Evolutionary conservation across 208 protist genomes (phyloP).

Genomic region (Vickermania spadyakhi): DNA sequence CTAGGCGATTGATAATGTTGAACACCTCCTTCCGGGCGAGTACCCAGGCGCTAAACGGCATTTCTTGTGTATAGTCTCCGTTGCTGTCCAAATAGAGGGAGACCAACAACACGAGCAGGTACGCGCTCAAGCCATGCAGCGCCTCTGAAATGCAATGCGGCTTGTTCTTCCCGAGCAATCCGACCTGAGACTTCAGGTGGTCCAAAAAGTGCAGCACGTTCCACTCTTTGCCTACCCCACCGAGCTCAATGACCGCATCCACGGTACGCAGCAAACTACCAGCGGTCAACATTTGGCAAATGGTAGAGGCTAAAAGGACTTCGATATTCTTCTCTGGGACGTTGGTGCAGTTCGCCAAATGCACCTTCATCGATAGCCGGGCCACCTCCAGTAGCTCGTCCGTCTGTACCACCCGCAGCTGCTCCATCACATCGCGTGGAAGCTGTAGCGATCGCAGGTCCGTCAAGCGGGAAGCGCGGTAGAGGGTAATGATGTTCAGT

Average conservation of each 20-base stretch:
- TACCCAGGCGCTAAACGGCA: constrained; percentile 70
- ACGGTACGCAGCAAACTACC: constrained; percentile 66
- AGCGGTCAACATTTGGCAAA: constrained; percentile 82
- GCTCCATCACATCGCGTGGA: constrained; percentile 21
- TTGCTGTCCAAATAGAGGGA: constrained; percentile 71
- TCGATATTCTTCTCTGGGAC: constrained; percentile 50
- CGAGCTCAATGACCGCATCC: constrained; percentile 49
- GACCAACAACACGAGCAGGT: constrained; percentile 74
- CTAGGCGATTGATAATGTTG: constrained; percentile 70
- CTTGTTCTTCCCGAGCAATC: constrained; percentile 33
- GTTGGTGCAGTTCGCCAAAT: constrained; percentile 17
- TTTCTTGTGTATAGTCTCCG: constrained; percentile 17
- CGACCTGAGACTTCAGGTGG: constrained; percentile 48
- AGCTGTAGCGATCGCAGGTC: constrained; percentile 38
- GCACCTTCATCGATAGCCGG: constrained; percentile 19
- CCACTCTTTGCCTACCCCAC: constrained; percentile 51
- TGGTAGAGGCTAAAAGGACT: constrained; percentile 66
- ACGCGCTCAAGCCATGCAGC: constrained; percentile 51
- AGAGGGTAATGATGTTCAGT: constrained; percentile 73
- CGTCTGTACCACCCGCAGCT: constrained; percentile 29
- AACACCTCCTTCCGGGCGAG: constrained; percentile 44
- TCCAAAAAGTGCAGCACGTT: constrained; percentile 77
- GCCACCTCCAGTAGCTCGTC: constrained; percentile 27
- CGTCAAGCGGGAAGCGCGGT: constrained; percentile 29
- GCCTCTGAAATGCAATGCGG: constrained; percentile 42